These are phyloP conservation scores for Penicillium sp. DNA, from an alignment of 2,329 filamentous ascomycete species.

Conservation along the genomic window DNA sequence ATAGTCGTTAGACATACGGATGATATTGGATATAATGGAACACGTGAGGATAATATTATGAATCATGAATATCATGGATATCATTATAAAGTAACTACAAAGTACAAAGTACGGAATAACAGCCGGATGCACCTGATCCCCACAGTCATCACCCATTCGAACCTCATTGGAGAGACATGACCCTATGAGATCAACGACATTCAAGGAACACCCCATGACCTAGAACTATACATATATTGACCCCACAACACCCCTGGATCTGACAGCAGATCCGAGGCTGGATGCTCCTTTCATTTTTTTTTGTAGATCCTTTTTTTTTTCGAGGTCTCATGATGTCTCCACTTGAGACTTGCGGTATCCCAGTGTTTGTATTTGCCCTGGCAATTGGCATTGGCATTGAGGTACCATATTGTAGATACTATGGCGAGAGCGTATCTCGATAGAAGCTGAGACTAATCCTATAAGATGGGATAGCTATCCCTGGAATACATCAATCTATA, in stretches of 20 bases:
- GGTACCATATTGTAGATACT: not conserved
- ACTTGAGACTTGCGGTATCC: conserved; percentile 8
- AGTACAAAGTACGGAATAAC: not conserved
- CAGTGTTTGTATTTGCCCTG: not conserved
- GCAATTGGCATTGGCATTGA: not conserved
- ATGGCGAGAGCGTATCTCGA: no score
- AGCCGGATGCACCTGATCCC: not conserved
- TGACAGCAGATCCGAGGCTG: conserved; percentile 24
- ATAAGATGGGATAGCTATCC: no score
- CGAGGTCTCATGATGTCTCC: conserved; percentile 29
- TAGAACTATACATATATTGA: not conserved
- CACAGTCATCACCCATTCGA: not conserved
- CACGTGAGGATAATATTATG: not conserved
- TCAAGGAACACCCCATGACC: conserved; percentile 6
- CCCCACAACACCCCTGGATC: conserved; percentile 18
- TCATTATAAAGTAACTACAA: not conserved
- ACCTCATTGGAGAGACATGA: not conserved
- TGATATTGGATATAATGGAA: not conserved
- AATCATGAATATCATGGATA: not conserved
- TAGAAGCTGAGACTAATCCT: not conserved
- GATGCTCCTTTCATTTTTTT: not conserved
- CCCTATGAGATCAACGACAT: not conserved
- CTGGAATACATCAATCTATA: not conserved
- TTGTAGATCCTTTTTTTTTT: conserved; percentile 22
- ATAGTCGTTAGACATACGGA: not conserved